phyloP scores from a whole-genome alignment of 495 filamentous ascomycete genomes.

The Hypoxylon intermedium region DNA sequence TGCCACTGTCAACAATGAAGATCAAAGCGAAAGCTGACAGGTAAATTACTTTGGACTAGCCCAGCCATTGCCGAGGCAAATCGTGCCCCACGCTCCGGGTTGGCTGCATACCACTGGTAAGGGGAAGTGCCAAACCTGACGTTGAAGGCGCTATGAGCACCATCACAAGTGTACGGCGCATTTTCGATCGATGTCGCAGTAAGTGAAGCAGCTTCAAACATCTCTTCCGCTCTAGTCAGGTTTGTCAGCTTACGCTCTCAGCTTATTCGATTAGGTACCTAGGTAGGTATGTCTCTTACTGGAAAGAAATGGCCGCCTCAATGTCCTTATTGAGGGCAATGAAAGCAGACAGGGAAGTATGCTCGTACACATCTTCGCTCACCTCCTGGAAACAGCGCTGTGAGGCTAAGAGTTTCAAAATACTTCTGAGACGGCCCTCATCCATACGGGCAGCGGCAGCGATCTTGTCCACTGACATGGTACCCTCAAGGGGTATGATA shows the following conservation, averaged over 20 bases:
- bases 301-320: neutral
- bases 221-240: conserved; percentile 35
- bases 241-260: too few relatives aligned
- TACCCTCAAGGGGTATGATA: too few relatives aligned
- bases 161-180: conserved; percentile 13
- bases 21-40: neutral
- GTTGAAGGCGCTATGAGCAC: conserved; percentile 32
- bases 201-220: conserved; percentile 38
- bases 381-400: conserved; percentile 35
- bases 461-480: neutral
- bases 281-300: neutral
- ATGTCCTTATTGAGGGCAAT: conserved; percentile 7
- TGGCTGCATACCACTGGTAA: too few relatives aligned
- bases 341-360: too few relatives aligned
- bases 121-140: conserved; percentile 17
- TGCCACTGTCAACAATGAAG: neutral
- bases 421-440: conserved; percentile 20
- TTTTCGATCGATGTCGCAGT: conserved; percentile 13
- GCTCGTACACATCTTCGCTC: neutral
- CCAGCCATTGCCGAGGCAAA: neutral
- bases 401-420: conserved; percentile 31
- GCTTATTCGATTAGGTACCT: too few relatives aligned
- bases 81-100: too few relatives aligned
- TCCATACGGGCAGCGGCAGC: conserved; percentile 29
- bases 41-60: neutral